phyloP scores from a whole-genome alignment of 139 green algal genomes.

The Auxenochlorella protothecoides region DNA sequence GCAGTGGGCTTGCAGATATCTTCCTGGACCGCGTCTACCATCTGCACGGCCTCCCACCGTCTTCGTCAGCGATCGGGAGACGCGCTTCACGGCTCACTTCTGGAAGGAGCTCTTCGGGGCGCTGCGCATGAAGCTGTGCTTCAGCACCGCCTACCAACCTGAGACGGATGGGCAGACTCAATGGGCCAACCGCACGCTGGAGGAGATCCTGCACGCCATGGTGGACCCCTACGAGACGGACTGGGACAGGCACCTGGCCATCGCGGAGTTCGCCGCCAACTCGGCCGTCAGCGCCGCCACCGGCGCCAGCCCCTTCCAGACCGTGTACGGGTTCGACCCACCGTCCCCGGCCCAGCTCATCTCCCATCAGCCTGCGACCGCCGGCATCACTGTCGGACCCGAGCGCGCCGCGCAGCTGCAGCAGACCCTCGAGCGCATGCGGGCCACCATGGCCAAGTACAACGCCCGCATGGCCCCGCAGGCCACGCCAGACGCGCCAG shows the following conservation, averaged over 20 bases:
- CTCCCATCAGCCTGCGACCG: not conserved
- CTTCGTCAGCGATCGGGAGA: constrained; percentile 27
- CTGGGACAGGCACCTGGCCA: constrained; percentile 33
- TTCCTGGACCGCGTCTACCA: constrained; percentile 19
- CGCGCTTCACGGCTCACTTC: constrained; percentile 18
- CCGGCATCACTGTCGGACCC: too few relatives aligned
- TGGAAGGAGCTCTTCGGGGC: constrained; percentile 6
- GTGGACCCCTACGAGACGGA: constrained; percentile 11
- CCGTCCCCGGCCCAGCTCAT: not conserved
- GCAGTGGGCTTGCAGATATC: constrained; percentile 3
- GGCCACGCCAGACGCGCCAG: too few relatives aligned
- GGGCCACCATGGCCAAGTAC: constrained; percentile 1
- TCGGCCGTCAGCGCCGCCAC: constrained; percentile 16
- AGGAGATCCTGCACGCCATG: constrained; percentile 43
- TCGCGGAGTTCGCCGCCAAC: constrained; percentile 47
- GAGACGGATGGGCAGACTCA: constrained; percentile 58
- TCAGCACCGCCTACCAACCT: constrained; percentile 34
- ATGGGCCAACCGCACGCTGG: constrained; percentile 33
- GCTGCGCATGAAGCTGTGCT: constrained; percentile 1
- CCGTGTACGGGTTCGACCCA: constrained; percentile 34
- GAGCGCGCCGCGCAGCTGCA: not conserved
- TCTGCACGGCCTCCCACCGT: constrained; percentile 13
- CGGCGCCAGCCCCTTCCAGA: constrained; percentile 22
- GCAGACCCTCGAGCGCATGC: constrained; percentile 10
- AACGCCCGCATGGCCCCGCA: too few relatives aligned